Evolutionary conservation across 1,139 yeast genomes (phyloP).

Genomic region (Sugiyamaella neomexicana): DNA sequence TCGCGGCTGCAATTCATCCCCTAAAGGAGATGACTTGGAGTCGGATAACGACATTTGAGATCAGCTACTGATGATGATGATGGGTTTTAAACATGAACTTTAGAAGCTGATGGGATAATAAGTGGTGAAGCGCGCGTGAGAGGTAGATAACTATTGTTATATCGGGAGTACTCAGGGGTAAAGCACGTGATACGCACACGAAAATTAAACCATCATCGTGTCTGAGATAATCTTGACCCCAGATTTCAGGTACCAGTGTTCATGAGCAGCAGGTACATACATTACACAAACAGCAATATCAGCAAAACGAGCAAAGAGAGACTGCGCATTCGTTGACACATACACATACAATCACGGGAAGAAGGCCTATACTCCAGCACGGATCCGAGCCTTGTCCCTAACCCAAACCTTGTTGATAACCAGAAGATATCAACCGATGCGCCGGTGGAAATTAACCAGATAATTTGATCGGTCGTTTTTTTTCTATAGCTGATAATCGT

Average conservation of each 20-base stretch:
- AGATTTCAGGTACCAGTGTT: not conserved
- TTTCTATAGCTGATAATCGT: not conserved
- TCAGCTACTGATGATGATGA: not conserved
- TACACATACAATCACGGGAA: no score
- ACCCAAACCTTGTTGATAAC: constrained; percentile 4
- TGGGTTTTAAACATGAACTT: not conserved
- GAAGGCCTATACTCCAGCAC: not conserved
- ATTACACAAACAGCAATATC: no score
- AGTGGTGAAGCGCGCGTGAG: not conserved
- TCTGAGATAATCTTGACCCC: not conserved
- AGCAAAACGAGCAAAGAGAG: not conserved
- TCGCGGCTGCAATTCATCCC: not conserved
- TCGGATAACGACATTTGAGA: not conserved
- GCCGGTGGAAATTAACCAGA: no score
- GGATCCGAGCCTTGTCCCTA: not conserved
- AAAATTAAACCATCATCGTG: not conserved
- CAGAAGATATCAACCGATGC: not conserved
- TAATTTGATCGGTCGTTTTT: no score
- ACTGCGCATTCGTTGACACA: no score
- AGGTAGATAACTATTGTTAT: not conserved
- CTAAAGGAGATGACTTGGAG: not conserved
- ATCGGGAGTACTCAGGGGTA: not conserved
- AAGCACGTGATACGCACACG: not conserved
- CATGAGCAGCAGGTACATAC: not conserved
- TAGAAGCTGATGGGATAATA: not conserved